Percentiles rank a stretch among this genome's conserved stretches.
Conservation (phyloP, 805 yeast species). For the Saccharomycopsis capsularis region DNA sequence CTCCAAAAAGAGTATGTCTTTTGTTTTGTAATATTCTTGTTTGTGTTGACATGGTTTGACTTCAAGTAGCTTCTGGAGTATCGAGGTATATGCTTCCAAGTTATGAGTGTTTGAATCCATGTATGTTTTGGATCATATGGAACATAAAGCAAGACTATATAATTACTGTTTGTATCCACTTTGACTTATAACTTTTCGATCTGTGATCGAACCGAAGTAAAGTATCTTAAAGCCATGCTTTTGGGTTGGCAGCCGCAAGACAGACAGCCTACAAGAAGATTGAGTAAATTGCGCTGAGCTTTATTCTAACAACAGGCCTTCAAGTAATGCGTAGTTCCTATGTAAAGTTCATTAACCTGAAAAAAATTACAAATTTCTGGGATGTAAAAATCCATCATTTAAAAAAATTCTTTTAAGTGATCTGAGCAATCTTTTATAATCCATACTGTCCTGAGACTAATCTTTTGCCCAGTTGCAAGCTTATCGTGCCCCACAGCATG, state of each 20-base stretch:
- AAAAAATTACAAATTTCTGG: too few relatives aligned
- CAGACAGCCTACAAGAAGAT: not conserved
- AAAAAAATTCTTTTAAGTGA: too few relatives aligned
- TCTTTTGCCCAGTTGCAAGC: too few relatives aligned
- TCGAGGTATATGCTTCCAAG: not conserved
- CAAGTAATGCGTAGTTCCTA: not conserved
- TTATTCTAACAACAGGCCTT: not conserved
- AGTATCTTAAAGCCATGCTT: not conserved
- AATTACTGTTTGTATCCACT: not conserved
- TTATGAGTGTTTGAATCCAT: slow-evolving; percentile 2
- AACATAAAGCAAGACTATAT: slow-evolving; percentile 7
- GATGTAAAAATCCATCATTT: too few relatives aligned
- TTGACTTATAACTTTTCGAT: not conserved
- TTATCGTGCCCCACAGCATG: too few relatives aligned
- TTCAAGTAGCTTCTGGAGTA: not conserved
- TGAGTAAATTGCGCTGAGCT: not conserved
- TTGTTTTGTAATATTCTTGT: slow-evolving; percentile 3
- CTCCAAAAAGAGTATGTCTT: slow-evolving; percentile 20
- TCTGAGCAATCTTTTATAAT: too few relatives aligned
- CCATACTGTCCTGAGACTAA: too few relatives aligned
- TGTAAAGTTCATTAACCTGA: not conserved
- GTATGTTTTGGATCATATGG: not conserved
- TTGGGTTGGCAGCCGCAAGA: not conserved
- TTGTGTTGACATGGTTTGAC: not conserved
- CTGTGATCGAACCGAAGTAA: not conserved